Evolutionary conservation across 2,329 filamentous ascomycete genomes (phyloP).

Genomic region (Ophiostoma angusticollis): DNA sequence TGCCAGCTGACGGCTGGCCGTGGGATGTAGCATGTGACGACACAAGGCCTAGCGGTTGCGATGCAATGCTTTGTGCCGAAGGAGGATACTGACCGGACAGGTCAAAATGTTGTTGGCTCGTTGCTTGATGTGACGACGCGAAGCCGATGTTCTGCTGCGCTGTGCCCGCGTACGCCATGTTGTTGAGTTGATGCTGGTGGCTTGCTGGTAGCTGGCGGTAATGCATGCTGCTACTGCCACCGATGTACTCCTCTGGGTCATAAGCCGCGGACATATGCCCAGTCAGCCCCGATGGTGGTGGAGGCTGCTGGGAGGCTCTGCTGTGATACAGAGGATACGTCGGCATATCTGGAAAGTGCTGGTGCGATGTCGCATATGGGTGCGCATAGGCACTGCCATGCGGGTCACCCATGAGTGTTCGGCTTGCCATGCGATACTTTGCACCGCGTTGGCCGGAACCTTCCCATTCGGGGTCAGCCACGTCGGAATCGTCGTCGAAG

Average conservation of each 20-base stretch:
- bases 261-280: constrained; percentile 28
- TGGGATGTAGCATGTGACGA: background rate
- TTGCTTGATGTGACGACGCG: background rate
- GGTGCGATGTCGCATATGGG: constrained; percentile 11
- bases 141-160: constrained; percentile 2
- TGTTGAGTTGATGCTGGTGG: constrained; percentile 10
- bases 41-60: background rate
- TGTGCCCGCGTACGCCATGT: background rate
- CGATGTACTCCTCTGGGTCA: constrained; percentile 18
- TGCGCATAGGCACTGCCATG: constrained; percentile 11
- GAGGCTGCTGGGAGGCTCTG: constrained; percentile 22
- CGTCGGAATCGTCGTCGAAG: constrained; percentile 30
- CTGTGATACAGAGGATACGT: constrained; percentile 7
- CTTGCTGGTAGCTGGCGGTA: constrained; percentile 23
- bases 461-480: constrained; percentile 28
- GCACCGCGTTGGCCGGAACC: constrained; percentile 16
- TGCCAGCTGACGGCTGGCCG: background rate
- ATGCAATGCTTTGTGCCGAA: background rate
- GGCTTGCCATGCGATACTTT: constrained; percentile 19
- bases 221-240: constrained; percentile 17
- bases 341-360: constrained; percentile 7
- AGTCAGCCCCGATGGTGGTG: constrained; percentile 18
- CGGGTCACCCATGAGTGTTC: constrained; percentile 20
- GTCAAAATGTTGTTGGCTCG: background rate
- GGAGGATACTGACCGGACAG: constrained; percentile 1